phyloP scores from a whole-genome alignment of 306 rosid genomes.

The Pterocarpus macrocarpus region DNA sequence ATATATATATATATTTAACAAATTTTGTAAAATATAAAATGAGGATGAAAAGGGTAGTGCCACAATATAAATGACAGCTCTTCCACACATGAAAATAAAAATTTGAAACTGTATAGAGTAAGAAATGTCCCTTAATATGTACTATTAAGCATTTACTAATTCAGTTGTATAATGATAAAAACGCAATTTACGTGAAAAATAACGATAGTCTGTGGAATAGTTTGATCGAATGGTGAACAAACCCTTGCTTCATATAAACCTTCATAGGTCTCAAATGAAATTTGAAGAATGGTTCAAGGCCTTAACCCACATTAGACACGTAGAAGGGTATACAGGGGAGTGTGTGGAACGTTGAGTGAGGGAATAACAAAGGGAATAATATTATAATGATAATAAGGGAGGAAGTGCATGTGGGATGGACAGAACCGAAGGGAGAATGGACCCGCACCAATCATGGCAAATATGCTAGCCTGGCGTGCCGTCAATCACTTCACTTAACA shows the following conservation, averaged over 20 bases:
- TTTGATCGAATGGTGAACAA: not conserved
- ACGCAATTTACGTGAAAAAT: not conserved
- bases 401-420: conserved; percentile 75
- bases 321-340: not conserved
- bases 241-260: too few relatives aligned
- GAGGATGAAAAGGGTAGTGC: too few relatives aligned
- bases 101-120: not conserved
- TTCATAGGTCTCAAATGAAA: too few relatives aligned
- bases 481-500: conserved; percentile 38
- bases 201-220: too few relatives aligned
- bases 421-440: conserved; percentile 62
- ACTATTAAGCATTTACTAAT: not conserved
- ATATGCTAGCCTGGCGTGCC: conserved; percentile 83
- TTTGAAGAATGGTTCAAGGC: too few relatives aligned
- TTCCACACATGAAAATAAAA: not conserved
- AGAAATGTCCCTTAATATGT: not conserved
- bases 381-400: not conserved
- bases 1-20: too few relatives aligned
- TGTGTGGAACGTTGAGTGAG: too few relatives aligned
- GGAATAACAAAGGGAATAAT: not conserved
- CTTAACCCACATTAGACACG: not conserved
- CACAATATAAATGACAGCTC: too few relatives aligned
- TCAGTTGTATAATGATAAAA: not conserved
- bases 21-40: too few relatives aligned
- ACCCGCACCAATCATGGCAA: conserved; percentile 65